phyloP scores from a whole-genome alignment of 2,329 filamentous ascomycete species.

The Paracorniculantispora psalliotae region DNA sequence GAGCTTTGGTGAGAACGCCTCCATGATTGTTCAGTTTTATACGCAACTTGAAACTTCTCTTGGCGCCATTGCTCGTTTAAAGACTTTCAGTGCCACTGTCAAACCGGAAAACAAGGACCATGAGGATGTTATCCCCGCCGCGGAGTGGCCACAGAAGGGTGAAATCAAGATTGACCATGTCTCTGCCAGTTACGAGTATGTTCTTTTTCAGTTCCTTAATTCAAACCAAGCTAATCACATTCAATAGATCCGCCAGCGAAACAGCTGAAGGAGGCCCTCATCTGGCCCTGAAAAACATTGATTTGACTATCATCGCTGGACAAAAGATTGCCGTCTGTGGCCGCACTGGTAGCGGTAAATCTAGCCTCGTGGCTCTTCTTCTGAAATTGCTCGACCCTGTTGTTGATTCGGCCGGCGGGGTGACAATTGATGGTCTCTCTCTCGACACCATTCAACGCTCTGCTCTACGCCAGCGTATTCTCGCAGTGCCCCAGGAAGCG shows the following conservation, averaged over 20 bases:
- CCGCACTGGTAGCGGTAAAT: conserved; percentile 11
- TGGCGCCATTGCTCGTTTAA: conserved; percentile 17
- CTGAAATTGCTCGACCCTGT: conserved; percentile 2
- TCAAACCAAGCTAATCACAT: not conserved
- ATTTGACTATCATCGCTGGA: conserved; percentile 22
- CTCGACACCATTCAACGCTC: conserved; percentile 7
- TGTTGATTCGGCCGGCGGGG: not conserved
- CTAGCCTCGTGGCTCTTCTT: conserved; percentile 3
- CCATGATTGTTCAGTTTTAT: conserved; percentile 18
- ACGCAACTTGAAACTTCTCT: conserved; percentile 22
- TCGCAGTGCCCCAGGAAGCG: conserved; percentile 16
- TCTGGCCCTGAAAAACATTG: conserved; percentile 22
- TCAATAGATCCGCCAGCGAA: not conserved
- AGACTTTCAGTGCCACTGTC: conserved; percentile 17
- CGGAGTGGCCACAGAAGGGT: conserved; percentile 19
- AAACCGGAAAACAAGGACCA: conserved; percentile 12
- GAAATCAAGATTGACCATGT: conserved; percentile 17
- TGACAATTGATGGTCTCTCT: conserved; percentile 10
- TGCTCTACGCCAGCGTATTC: conserved; percentile 14
- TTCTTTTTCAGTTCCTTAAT: not conserved
- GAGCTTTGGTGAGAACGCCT: conserved; percentile 27
- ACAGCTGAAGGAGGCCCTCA: not conserved
- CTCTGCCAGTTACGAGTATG: conserved; percentile 15
- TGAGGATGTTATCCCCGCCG: conserved; percentile 13
- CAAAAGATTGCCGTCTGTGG: conserved; percentile 17